Conservation (phyloP, 2,329 filamentous ascomycete genomes). For the Diplodia scrobiculata region DNA sequence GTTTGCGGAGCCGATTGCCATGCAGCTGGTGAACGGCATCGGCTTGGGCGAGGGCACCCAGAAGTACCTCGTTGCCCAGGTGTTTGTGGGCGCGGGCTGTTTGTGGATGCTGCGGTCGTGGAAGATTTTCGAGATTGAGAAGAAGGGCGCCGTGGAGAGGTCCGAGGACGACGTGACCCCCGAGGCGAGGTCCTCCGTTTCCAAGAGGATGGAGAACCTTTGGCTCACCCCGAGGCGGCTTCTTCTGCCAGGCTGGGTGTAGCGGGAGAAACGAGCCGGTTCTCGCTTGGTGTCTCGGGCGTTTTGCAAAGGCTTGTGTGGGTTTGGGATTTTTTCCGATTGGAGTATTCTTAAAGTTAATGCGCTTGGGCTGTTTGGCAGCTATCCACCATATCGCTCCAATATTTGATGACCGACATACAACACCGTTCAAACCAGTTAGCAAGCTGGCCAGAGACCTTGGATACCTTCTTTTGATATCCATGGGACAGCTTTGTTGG, state of each 20-base stretch:
- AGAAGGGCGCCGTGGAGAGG: background rate
- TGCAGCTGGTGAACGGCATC: slow-evolving; percentile 33
- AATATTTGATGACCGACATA: no score
- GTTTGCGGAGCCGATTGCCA: slow-evolving; percentile 36
- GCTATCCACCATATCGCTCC: no score
- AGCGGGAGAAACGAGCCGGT: background rate
- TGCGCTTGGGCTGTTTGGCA: no score
- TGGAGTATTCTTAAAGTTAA: no score
- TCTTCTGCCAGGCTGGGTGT: slow-evolving; percentile 1
- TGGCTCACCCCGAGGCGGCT: slow-evolving; percentile 8
- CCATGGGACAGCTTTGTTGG: no score
- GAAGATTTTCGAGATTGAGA: slow-evolving; percentile 25
- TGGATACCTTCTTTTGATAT: no score
- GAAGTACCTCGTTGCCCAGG: slow-evolving; percentile 13
- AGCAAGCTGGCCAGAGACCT: no score
- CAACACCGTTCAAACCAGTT: no score
- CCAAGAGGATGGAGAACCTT: slow-evolving; percentile 4
- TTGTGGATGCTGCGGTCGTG: slow-evolving; percentile 25
- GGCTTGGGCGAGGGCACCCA: slow-evolving; percentile 26
- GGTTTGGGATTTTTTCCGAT: no score
- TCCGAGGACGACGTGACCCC: slow-evolving; percentile 29
- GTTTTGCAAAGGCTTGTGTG: no score
- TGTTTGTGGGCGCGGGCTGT: slow-evolving; percentile 22
- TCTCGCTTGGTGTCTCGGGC: no score
- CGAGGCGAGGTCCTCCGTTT: background rate